phyloP scores from a whole-genome alignment of 345 rosid genomes.

The Hirschfeldia incana region DNA sequence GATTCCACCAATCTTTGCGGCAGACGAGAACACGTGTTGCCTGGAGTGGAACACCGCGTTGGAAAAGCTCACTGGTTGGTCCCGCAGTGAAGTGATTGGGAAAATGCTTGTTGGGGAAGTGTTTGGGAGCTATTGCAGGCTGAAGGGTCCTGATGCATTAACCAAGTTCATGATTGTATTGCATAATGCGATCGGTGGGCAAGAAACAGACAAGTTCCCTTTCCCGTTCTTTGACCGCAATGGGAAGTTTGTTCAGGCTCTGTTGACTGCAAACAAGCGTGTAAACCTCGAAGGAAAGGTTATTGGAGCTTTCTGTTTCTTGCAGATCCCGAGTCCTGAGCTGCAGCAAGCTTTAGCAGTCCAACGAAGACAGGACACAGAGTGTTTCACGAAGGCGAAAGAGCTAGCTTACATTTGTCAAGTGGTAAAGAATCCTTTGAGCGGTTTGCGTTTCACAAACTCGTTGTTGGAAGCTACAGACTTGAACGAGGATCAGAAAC shows the following conservation, averaged over 20 bases:
- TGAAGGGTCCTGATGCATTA: slow-evolving; percentile 86
- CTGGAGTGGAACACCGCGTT: slow-evolving; percentile 96
- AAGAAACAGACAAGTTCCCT: slow-evolving; percentile 79
- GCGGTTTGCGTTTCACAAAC: slow-evolving; percentile 80
- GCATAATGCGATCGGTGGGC: slow-evolving; percentile 88
- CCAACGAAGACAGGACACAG: slow-evolving; percentile 79
- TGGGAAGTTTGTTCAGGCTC: slow-evolving; percentile 75
- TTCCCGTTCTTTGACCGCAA: slow-evolving; percentile 74
- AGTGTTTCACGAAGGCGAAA: slow-evolving; percentile 67
- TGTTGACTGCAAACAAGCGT: slow-evolving; percentile 87
- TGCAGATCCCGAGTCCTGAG: slow-evolving; percentile 95
- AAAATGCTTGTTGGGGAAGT: slow-evolving; percentile 94
- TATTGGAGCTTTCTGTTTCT: slow-evolving; percentile 91
- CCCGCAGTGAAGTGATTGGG: slow-evolving; percentile 65
- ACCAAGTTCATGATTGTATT: slow-evolving; percentile 89
- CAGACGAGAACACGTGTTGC: slow-evolving; percentile 90
- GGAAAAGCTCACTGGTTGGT: slow-evolving; percentile 94
- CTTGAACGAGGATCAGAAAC: slow-evolving; percentile 88
- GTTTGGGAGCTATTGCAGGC: slow-evolving; percentile 82
- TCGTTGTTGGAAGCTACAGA: slow-evolving; percentile 80
- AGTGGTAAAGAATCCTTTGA: slow-evolving; percentile 80
- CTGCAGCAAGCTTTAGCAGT: slow-evolving; percentile 76
- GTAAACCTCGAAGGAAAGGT: slow-evolving; percentile 65
- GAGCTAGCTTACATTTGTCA: slow-evolving; percentile 94
- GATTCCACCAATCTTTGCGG: slow-evolving; percentile 97